phyloP scores from a whole-genome alignment of 2,329 filamentous ascomycete genomes.

The Leptosphaerulina australis region DNA sequence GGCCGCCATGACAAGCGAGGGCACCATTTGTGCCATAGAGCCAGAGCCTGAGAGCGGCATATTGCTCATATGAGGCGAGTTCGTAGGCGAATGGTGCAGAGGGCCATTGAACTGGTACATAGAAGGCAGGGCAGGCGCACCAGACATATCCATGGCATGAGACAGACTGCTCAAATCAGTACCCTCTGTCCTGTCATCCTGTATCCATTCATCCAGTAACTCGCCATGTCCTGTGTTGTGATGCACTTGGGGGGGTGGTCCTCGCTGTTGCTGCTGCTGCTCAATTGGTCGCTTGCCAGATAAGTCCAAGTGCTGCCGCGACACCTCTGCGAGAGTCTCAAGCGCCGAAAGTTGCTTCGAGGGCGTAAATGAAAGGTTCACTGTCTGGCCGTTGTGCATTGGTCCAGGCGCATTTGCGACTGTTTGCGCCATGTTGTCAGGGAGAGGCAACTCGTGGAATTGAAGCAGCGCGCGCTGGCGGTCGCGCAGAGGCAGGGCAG shows the following conservation, averaged over 20 bases:
- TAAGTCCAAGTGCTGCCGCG: constrained; percentile 71
- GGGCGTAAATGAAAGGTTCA: constrained; percentile 52
- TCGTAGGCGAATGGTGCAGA: constrained; percentile 45
- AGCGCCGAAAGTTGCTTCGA: constrained; percentile 75
- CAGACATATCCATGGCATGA: constrained; percentile 42
- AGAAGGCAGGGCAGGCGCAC: constrained; percentile 43
- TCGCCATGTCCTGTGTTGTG: constrained; percentile 33
- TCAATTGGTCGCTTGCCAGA: constrained; percentile 53
- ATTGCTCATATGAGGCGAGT: constrained; percentile 43
- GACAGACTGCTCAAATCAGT: constrained; percentile 32
- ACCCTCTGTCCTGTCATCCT: constrained; percentile 45
- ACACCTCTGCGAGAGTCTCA: constrained; percentile 87
- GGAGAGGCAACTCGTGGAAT: constrained; percentile 68
- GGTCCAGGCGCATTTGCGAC: constrained; percentile 22
- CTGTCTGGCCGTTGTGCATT: constrained; percentile 38
- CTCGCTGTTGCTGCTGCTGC: constrained; percentile 25
- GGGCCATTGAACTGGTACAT: constrained; percentile 49
- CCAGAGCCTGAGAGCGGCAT: constrained; percentile 37
- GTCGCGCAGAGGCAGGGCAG: constrained; percentile 74
- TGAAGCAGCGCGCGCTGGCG: constrained; percentile 76
- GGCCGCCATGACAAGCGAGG: constrained; percentile 49
- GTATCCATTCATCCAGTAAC: constrained; percentile 48
- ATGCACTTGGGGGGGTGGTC: constrained; percentile 11
- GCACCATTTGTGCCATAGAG: constrained; percentile 45
- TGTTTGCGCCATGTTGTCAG: constrained; percentile 46